phyloP scores from a whole-genome alignment of 2,329 filamentous ascomycete species.

The Orbilia brochopaga region DNA sequence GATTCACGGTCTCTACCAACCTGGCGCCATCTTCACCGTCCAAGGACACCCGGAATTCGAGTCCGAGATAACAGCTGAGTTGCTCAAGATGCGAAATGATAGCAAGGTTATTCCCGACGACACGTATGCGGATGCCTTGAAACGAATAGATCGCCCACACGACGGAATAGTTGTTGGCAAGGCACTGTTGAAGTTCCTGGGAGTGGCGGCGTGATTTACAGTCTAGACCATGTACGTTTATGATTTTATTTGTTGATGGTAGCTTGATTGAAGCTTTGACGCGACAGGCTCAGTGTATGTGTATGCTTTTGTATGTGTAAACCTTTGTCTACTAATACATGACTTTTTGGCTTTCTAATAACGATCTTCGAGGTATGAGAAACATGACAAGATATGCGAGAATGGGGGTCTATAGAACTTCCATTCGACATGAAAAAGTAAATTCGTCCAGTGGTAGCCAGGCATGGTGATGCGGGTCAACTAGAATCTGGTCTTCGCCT shows the following conservation, averaged over 20 bases:
- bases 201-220: conserved; percentile 5
- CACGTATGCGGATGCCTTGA: conserved; percentile 71
- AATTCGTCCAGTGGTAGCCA: too few species aligned
- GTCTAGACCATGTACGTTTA: neutral
- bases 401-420: too few species aligned
- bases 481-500: neutral
- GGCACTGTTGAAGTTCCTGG: conserved; percentile 77
- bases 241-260: neutral
- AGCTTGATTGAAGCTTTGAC: neutral
- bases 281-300: too few species aligned
- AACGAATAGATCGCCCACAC: conserved; percentile 70
- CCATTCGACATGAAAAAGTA: too few species aligned
- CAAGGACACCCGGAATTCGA: conserved; percentile 89
- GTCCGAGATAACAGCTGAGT: conserved; percentile 71
- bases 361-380: too few species aligned
- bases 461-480: too few species aligned
- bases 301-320: too few species aligned
- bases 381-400: too few species aligned
- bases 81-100: conserved; percentile 70
- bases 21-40: conserved; percentile 72
- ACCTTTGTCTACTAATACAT: too few species aligned
- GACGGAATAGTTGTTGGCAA: conserved; percentile 78
- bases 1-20: conserved; percentile 78
- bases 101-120: conserved; percentile 73
- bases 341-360: too few species aligned